phyloP scores from a whole-genome alignment of 2,329 filamentous ascomycete genomes.

The Fusarium concolor region DNA sequence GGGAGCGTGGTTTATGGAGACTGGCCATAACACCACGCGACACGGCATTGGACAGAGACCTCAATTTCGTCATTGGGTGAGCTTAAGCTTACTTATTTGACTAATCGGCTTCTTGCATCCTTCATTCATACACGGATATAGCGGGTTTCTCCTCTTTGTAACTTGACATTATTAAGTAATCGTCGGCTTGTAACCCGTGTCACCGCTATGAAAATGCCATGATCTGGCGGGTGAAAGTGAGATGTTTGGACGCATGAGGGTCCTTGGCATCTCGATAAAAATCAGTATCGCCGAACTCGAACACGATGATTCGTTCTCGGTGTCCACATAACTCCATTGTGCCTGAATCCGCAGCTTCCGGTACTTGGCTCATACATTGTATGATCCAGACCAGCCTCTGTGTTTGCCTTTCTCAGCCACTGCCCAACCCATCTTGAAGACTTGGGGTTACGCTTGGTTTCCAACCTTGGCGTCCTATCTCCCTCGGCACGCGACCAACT shows the following conservation, averaged over 20 bases:
- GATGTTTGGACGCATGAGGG: constrained; percentile 6
- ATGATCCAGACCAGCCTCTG: background rate
- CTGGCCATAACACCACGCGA: constrained; percentile 37
- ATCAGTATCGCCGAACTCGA: constrained; percentile 26
- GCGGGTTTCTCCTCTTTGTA: constrained; percentile 3
- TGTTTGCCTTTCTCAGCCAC: constrained; percentile 3
- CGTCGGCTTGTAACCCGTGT: background rate
- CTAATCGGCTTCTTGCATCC: constrained; percentile 8
- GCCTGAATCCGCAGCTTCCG: constrained; percentile 36
- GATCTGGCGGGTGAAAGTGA: constrained; percentile 5
- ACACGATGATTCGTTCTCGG: constrained; percentile 29
- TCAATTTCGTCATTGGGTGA: constrained; percentile 21
- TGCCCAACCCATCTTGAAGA: background rate
- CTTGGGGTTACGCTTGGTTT: background rate
- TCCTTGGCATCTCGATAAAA: constrained; percentile 28
- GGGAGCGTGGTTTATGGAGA: constrained; percentile 35
- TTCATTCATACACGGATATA: background rate
- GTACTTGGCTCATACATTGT: constrained; percentile 12
- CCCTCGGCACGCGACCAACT: constrained; percentile 5
- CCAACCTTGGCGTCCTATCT: background rate
- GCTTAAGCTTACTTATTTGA: constrained; percentile 21
- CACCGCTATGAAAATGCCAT: constrained; percentile 16
- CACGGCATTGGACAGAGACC: constrained; percentile 29
- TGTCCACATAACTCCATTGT: constrained; percentile 12
- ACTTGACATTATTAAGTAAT: constrained; percentile 27